Percentiles rank a stretch among this genome's conserved stretches.
Evolutionary conservation across 345 rosid species (phyloP).

Genomic region (Clausena lansium): DNA sequence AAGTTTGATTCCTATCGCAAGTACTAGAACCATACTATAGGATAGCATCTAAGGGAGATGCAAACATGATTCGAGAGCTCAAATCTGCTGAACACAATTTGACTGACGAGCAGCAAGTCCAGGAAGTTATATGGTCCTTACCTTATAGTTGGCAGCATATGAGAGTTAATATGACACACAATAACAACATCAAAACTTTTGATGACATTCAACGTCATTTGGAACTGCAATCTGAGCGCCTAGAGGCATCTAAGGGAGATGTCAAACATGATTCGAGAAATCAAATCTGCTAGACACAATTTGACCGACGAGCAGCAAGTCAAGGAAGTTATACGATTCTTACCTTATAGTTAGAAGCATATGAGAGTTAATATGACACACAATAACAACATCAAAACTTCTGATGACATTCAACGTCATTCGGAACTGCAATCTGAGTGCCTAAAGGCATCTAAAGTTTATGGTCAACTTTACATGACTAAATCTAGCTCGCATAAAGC

Average conservation of each 20-base stretch:
- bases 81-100: no score
- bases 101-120: not conserved
- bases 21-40: not conserved
- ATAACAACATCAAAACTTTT: not conserved
- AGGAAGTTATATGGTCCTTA: not conserved
- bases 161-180: not conserved
- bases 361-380: not conserved
- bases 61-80: not conserved
- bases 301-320: not conserved
- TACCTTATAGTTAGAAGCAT: no score
- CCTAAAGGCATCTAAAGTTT: no score
- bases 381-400: not conserved
- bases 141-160: not conserved
- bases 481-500: not conserved
- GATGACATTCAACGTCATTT: not conserved
- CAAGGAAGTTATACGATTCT: no score
- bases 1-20: no score
- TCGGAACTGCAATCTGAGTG: not conserved
- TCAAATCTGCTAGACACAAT: not conserved
- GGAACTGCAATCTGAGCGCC: not conserved
- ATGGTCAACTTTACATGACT: no score
- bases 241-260: no score
- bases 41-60: not conserved
- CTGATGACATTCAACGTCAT: not conserved
- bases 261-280: not conserved